These are phyloP conservation scores for Trichoderma asperelloides DNA, from an alignment of 495 filamentous ascomycete species.

Conservation along the genomic window DNA sequence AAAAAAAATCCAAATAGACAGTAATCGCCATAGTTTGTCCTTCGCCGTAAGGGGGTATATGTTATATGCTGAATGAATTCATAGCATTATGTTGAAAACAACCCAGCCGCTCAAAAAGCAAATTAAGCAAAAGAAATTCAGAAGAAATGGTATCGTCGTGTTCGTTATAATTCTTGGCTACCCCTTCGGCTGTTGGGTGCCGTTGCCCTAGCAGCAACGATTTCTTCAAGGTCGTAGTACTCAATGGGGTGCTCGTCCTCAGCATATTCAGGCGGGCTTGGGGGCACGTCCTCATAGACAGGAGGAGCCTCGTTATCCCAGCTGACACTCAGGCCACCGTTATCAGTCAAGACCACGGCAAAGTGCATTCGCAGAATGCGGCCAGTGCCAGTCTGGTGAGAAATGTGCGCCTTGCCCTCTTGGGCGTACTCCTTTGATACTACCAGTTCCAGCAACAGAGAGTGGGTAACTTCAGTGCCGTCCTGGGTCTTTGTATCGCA, in stretches of 20 bases:
- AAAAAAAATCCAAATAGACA: neutral
- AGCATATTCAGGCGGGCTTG: constrained; percentile 70
- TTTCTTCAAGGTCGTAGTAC: neutral
- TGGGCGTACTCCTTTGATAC: constrained; percentile 85
- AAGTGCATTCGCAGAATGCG: constrained; percentile 93
- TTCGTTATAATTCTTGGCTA: neutral
- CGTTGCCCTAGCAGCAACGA: neutral
- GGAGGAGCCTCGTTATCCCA: constrained; percentile 98
- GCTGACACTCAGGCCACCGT: constrained; percentile 79
- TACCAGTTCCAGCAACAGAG: constrained; percentile 85
- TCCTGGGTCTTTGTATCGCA: constrained; percentile 76
- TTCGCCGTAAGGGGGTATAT: neutral
- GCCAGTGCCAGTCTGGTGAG: constrained; percentile 82
- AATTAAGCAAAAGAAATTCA: neutral
- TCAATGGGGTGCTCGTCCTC: constrained; percentile 12
- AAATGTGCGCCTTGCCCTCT: constrained; percentile 55
- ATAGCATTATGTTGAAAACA: neutral
- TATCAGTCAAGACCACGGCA: constrained; percentile 67
- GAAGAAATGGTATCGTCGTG: neutral
- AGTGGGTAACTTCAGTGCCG: constrained; percentile 71
- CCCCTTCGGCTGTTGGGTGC: constrained; percentile 7
- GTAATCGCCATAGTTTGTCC: neutral
- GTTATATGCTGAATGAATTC: neutral
- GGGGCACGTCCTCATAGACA: constrained; percentile 88
- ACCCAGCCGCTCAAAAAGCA: neutral